A percentile compares a stretch with the other conserved stretches of the same genome.
phyloP scores from a whole-genome alignment of 129 eudicot genomes.

The Flaveria sonorensis region DNA sequence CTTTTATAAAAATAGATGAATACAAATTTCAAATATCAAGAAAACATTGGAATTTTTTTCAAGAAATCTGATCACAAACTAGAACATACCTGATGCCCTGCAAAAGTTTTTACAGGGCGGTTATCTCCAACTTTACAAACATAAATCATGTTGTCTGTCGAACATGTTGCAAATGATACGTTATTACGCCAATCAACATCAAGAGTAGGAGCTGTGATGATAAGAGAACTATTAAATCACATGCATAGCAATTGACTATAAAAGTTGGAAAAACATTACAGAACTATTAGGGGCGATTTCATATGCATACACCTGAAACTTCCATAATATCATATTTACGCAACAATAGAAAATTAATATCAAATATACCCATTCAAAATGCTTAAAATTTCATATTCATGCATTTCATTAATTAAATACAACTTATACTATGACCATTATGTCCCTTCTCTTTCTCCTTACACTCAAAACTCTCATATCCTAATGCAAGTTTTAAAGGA shows the following conservation, averaged over 20 bases:
- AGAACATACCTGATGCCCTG: slow-evolving; percentile 72
- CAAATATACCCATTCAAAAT: background rate
- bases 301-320: background rate
- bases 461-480: background rate
- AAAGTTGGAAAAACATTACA: background rate
- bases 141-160: slow-evolving; percentile 89
- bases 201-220: slow-evolving; percentile 76
- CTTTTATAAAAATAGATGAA: slow-evolving; percentile 6
- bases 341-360: background rate
- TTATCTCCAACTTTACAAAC: slow-evolving; percentile 96
- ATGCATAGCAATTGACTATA: background rate
- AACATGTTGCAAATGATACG: slow-evolving; percentile 89
- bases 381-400: background rate
- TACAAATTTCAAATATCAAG: background rate
- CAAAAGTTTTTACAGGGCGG: slow-evolving; percentile 69
- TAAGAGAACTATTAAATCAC: background rate
- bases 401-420: background rate
- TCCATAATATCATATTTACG: background rate
- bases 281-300: background rate
- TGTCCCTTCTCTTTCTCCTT: background rate
- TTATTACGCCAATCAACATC: slow-evolving; percentile 98
- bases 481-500: background rate
- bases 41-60: background rate
- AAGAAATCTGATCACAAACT: background rate
- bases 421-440: background rate